phyloP scores from a whole-genome alignment of 2,329 filamentous ascomycete genomes.

The Knufia fluminis region DNA sequence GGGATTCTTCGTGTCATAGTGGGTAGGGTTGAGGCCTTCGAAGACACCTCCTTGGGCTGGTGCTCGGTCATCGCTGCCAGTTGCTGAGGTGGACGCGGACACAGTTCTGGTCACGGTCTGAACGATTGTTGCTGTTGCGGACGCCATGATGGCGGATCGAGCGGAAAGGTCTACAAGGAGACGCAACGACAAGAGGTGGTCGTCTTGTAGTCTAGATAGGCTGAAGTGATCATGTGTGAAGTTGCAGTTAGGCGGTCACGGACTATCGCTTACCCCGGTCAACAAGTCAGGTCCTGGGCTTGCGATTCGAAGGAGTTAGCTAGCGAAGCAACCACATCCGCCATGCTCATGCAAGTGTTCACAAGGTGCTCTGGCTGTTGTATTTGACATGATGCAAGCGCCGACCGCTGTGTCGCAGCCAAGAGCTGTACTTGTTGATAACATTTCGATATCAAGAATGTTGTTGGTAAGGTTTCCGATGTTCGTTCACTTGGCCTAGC shows the following conservation, averaged over 20 bases:
- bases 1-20: slow-evolving; percentile 61
- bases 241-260: neutral
- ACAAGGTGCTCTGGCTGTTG: neutral
- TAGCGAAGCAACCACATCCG: neutral
- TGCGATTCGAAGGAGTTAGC: neutral
- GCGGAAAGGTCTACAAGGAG: too few species aligned
- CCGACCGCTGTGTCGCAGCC: too few species aligned
- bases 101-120: slow-evolving; percentile 15
- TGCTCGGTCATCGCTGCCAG: slow-evolving; percentile 29
- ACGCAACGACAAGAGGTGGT: neutral
- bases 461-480: neutral
- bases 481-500: too few species aligned
- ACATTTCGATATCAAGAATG: neutral
- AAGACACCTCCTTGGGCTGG: slow-evolving; percentile 59
- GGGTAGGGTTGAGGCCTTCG: slow-evolving; percentile 59
- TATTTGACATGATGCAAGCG: too few species aligned
- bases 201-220: neutral
- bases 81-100: slow-evolving; percentile 14
- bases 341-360: neutral
- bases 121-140: neutral
- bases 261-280: neutral
- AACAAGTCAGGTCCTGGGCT: neutral
- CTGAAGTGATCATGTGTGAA: neutral
- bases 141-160: slow-evolving; percentile 1
- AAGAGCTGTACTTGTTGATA: too few species aligned